Evolutionary conservation across 2,329 filamentous ascomycete genomes (phyloP), one percentile per base, ranked within the genome.

Genomic region (Thielaviopsis euricoi): DNA sequence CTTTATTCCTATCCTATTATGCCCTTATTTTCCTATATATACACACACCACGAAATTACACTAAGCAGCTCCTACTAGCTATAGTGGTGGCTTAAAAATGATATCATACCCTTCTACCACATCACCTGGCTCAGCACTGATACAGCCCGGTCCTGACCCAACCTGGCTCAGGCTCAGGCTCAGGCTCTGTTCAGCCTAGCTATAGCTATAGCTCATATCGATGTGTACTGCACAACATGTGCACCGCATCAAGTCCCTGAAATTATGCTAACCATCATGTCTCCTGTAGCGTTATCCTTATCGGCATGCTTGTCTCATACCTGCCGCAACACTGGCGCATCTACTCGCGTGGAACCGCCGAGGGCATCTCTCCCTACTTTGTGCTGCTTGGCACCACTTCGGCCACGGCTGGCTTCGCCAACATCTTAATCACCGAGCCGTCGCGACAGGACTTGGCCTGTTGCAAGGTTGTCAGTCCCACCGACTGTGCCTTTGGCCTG

Each of bases 341-440:
- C 71, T 87, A 95, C 64, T 76, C 80, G 48, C 82, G 89, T 58
- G 81, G 84, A 61, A 93, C 88, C 15, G 94, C 91, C 22, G 91
- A 95, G 69, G 93, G 93, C 62, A 90, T 98, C 62, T 96, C 90
- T 29, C 91, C 93, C 9, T 93, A 91, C 71, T 98, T 95, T 67
- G 83, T 98, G 62, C 80, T 97, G 1, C 81, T 98, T n/a, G 93
- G 93, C 61, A 88, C 87, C 25, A 91, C 91, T 1, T 94, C 89
- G 7, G 87, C 87, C 64, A 95, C 87, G 55, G 87, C 86, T 53
- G 86, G 87, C 25, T 89, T 98, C 65, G 88, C 87, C 62, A 97
- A 97, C 67, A 96, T 98, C 67, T 74, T 97, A 56, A 85, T 88
- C 0, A 80, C 95, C 15, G 87, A 88, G n/a, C 80, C 83, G 60